phyloP scores from a whole-genome alignment of 2,329 filamentous ascomycete genomes.

The Xylariaceae sp. region DNA sequence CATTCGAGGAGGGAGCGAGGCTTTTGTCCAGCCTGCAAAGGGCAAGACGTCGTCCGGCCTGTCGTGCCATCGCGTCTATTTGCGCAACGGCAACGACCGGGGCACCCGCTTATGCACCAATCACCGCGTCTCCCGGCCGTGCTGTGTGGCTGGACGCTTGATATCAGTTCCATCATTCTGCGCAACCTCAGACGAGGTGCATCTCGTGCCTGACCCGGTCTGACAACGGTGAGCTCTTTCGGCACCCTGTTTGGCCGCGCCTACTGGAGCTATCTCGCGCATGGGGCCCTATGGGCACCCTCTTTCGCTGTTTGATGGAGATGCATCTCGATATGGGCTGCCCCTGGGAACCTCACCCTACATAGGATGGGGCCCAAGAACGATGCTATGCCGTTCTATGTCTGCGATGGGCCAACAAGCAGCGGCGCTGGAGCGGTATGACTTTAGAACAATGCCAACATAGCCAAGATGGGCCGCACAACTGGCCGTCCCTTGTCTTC shows the following conservation, averaged over 20 bases:
- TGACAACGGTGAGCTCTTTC: constrained; percentile 1
- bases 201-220: background rate
- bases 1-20: constrained; percentile 3
- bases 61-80: constrained; percentile 21
- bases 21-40: background rate
- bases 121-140: constrained; percentile 17
- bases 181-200: constrained; percentile 5
- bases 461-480: constrained; percentile 23
- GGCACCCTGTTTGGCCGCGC: background rate
- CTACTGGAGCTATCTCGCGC: background rate
- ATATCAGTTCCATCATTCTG: background rate
- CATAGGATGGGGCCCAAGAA: constrained; percentile 6
- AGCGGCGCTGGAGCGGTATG: constrained; percentile 8
- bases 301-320: constrained; percentile 1
- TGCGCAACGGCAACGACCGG: constrained; percentile 10
- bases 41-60: background rate
- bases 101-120: constrained; percentile 26
- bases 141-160: constrained; percentile 20
- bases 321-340: constrained; percentile 13
- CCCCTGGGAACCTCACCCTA: constrained; percentile 1
- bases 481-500: constrained; percentile 22
- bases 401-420: background rate
- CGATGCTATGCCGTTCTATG: constrained; percentile 4
- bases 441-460: constrained; percentile 22
- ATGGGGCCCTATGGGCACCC: background rate